phyloP scores from a whole-genome alignment of 2,329 filamentous ascomycete species.

The Emergomyces africanus region DNA sequence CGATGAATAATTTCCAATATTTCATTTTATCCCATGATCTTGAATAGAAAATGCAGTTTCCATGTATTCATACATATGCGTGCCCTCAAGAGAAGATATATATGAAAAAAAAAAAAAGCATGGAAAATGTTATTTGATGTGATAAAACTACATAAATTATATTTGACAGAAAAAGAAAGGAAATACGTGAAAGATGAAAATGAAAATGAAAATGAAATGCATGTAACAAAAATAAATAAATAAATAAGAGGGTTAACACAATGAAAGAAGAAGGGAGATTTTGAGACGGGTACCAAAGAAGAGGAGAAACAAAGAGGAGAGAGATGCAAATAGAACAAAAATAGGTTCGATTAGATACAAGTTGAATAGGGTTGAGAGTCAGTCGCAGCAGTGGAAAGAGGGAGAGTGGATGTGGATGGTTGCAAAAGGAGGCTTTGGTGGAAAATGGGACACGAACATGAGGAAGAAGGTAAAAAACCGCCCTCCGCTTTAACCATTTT shows the following conservation, averaged over 20 bases:
- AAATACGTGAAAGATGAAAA: too few species aligned
- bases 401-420: background rate
- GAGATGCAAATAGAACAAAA: background rate
- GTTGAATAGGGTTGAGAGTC: background rate
- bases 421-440: background rate
- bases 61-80: too few species aligned
- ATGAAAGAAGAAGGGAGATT: conserved; percentile 1
- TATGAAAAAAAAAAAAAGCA: background rate
- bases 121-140: background rate
- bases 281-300: background rate
- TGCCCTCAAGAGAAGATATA: too few species aligned
- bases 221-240: background rate
- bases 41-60: too few species aligned
- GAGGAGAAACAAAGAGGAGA: background rate
- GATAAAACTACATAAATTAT: background rate
- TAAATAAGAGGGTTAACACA: background rate
- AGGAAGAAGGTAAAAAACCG: too few species aligned
- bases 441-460: too few species aligned
- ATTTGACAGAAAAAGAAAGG: background rate
- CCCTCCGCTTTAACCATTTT: too few species aligned
- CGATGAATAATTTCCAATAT: too few species aligned
- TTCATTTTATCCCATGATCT: too few species aligned
- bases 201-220: background rate
- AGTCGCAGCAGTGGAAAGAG: background rate
- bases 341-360: background rate